phyloP scores from a whole-genome alignment of 768 basidiomycete genomes.

The Pulveroboletus sp. region DNA sequence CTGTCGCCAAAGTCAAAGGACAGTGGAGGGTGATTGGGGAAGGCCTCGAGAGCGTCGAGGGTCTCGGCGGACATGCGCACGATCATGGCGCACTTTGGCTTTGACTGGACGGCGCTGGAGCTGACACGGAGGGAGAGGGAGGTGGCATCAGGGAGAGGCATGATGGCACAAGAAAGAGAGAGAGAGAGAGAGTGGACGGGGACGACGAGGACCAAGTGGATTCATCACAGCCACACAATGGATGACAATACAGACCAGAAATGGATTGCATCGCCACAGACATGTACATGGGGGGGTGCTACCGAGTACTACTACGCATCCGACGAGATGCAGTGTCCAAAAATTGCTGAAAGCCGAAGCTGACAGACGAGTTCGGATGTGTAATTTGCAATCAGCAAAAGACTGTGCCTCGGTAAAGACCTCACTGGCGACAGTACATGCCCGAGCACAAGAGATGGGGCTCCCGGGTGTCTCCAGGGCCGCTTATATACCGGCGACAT shows the following conservation, averaged over 20 bases:
- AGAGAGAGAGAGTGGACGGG: too few species aligned
- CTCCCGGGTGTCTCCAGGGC: slow-evolving; percentile 8
- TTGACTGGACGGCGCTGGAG: slow-evolving; percentile 49
- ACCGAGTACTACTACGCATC: too few species aligned
- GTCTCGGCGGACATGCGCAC: slow-evolving; percentile 72
- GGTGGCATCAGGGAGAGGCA: slow-evolving; percentile 61
- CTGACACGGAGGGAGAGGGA: slow-evolving; percentile 56
- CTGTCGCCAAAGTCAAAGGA: slow-evolving; percentile 58
- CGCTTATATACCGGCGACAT: not conserved
- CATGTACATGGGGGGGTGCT: too few species aligned
- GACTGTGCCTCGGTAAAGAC: slow-evolving; percentile 93
- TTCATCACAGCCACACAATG: too few species aligned
- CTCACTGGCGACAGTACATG: slow-evolving; percentile 94
- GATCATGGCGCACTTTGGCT: slow-evolving; percentile 70
- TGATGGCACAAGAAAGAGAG: too few species aligned
- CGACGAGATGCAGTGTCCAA: slow-evolving; percentile 41
- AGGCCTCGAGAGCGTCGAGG: slow-evolving; percentile 58
- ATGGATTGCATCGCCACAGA: too few species aligned
- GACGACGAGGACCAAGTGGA: too few species aligned
- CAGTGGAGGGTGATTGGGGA: slow-evolving; percentile 42
- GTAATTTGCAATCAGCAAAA: slow-evolving; percentile 97
- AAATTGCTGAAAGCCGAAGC: slow-evolving; percentile 91
- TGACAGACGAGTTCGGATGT: slow-evolving; percentile 92
- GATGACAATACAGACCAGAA: too few species aligned
- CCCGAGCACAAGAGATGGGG: slow-evolving; percentile 88